A percentile compares a stretch with the other conserved stretches of the same genome.
phyloP scores from a whole-genome alignment of 352 stramenopile species.

The Pythium dissotocum region DNA sequence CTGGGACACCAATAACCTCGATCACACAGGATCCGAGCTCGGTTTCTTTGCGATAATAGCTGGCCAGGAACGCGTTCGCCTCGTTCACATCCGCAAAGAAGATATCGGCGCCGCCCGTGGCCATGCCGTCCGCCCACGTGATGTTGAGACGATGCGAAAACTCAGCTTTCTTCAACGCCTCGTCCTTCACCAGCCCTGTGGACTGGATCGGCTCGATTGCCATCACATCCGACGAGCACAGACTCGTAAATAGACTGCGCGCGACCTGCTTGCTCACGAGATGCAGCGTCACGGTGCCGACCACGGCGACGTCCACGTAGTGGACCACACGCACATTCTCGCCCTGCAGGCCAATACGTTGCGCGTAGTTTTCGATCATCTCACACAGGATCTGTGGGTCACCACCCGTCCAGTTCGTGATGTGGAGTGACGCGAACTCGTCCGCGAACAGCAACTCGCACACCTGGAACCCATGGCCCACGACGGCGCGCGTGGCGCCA shows the following conservation, averaged over 20 bases:
- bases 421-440: slow-evolving; percentile 5
- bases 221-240: slow-evolving; percentile 2
- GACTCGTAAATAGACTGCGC: neutral
- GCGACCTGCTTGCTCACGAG: slow-evolving; percentile 5
- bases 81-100: slow-evolving; percentile 11
- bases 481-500: neutral
- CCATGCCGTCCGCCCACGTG: slow-evolving; percentile 20
- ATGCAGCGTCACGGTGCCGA: neutral
- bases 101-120: slow-evolving; percentile 17
- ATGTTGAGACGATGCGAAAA: slow-evolving; percentile 18
- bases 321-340: neutral
- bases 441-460: slow-evolving; percentile 4
- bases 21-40: slow-evolving; percentile 11
- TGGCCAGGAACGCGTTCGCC: slow-evolving; percentile 11
- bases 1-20: neutral
- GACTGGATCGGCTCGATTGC: slow-evolving; percentile 1
- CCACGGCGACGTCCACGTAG: neutral
- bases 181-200: neutral
- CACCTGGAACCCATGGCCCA: neutral
- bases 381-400: slow-evolving; percentile 3
- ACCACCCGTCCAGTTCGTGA: slow-evolving; percentile 1
- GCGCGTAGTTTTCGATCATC: neutral
- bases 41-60: neutral
- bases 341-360: neutral
- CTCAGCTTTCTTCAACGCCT: neutral